A percentile compares a stretch with the other conserved stretches of the same genome.
Conservation (phyloP, 306 rosid genomes). For the Vigna angularis region DNA sequence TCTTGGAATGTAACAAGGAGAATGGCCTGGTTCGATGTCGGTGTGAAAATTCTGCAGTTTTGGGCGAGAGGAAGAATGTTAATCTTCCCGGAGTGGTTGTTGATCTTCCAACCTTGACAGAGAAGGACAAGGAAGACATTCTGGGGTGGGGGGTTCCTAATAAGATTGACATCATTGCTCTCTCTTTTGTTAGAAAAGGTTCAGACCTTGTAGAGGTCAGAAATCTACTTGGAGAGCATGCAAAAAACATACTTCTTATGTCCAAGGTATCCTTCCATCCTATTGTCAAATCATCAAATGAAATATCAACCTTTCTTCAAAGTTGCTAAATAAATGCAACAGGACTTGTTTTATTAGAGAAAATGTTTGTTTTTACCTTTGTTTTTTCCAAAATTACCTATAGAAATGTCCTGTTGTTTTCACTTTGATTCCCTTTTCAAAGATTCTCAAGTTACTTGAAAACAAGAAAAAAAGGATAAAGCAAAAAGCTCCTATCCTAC, state of each 20-base stretch:
- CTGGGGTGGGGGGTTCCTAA: constrained; percentile 37
- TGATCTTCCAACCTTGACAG: constrained; percentile 45
- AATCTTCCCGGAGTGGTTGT: constrained; percentile 40
- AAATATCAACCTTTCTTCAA: not conserved
- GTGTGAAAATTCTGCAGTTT: constrained; percentile 35
- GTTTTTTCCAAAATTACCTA: no score
- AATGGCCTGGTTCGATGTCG: constrained; percentile 32
- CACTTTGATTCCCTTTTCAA: not conserved
- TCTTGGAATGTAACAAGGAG: constrained; percentile 30
- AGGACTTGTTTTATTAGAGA: no score
- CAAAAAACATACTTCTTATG: constrained; percentile 40
- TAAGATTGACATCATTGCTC: constrained; percentile 45
- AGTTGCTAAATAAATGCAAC: no score
- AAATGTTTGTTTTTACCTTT: no score
- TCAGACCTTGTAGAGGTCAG: constrained; percentile 36
- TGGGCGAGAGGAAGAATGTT: constrained; percentile 43
- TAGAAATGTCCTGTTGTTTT: not conserved
- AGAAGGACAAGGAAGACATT: constrained; percentile 44
- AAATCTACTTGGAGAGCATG: constrained; percentile 36
- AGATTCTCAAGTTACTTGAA: not conserved
- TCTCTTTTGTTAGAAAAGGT: constrained; percentile 37
- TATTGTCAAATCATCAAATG: not conserved
- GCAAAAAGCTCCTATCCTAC: not conserved
- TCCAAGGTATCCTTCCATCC: constrained; percentile 27
- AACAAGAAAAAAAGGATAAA: not conserved